phyloP scores from a whole-genome alignment of 768 basidiomycete genomes.

The Ramaria sp. region DNA sequence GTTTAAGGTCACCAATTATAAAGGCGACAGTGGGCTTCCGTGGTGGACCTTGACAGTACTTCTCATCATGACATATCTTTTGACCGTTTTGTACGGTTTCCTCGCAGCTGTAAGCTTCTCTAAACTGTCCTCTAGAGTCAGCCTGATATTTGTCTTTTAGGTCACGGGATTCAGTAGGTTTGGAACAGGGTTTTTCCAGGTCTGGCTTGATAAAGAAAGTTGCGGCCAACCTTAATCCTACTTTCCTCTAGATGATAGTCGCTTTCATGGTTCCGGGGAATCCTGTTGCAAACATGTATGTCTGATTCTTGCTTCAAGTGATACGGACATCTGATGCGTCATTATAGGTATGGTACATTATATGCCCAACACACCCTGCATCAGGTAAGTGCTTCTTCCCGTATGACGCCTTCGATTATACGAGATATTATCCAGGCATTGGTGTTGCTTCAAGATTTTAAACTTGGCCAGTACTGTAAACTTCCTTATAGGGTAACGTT shows the following conservation, averaged over 20 bases:
- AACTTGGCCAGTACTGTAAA: conserved; percentile 18
- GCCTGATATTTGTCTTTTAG: conserved; percentile 4
- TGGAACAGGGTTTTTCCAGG: conserved; percentile 15
- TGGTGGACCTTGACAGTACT: conserved; percentile 17
- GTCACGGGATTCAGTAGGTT: conserved; percentile 13
- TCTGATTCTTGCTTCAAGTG: background rate
- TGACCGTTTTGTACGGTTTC: conserved; percentile 9
- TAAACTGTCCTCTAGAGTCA: background rate
- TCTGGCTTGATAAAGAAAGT: background rate
- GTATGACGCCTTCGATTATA: background rate
- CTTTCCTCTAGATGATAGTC: conserved; percentile 7
- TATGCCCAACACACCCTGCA: conserved; percentile 13
- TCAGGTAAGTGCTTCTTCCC: background rate
- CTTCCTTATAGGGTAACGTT: conserved; percentile 16
- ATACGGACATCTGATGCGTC: no score
- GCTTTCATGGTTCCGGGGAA: conserved; percentile 14
- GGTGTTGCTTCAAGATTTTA: conserved; percentile 16
- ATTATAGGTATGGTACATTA: conserved; percentile 6
- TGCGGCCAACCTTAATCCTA: background rate
- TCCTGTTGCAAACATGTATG: conserved; percentile 15
- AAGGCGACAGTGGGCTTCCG: conserved; percentile 13
- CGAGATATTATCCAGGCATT: conserved; percentile 11
- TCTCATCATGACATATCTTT: conserved; percentile 12
- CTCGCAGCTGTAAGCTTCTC: conserved; percentile 10
- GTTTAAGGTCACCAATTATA: conserved; percentile 10